A percentile compares a stretch with the other conserved stretches of the same genome.
Evolutionary conservation across 371 early-diverging fungal genomes (phyloP).

Genomic region (Mucor lusitanicus): DNA sequence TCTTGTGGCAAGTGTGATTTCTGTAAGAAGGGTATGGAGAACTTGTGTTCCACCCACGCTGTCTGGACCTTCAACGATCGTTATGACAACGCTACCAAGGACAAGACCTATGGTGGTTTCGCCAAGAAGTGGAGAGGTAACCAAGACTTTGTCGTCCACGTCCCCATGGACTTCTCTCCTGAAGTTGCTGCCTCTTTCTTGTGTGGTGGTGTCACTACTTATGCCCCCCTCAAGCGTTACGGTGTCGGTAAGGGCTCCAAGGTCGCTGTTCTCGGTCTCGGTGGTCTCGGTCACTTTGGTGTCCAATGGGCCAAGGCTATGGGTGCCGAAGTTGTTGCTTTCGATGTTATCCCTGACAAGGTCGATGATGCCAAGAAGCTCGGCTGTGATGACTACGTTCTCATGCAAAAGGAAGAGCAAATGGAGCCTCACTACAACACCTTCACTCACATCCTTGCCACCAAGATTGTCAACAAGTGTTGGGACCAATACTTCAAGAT

Average conservation of each 20-base stretch:
- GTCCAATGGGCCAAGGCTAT: constrained; percentile 57
- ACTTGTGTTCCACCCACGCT: constrained; percentile 45
- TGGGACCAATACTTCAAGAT: constrained; percentile 39
- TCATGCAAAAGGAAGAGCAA: constrained; percentile 28
- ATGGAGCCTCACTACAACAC: constrained; percentile 20
- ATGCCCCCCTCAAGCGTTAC: constrained; percentile 54
- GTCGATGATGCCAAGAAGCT: constrained; percentile 66
- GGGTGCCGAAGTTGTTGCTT: constrained; percentile 72
- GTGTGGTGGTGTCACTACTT: constrained; percentile 60
- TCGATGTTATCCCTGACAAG: constrained; percentile 68
- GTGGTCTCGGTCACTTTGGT: constrained; percentile 78
- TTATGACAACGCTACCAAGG: constrained; percentile 55
- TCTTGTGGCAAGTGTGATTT: constrained; percentile 41
- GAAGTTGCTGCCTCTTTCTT: constrained; percentile 57
- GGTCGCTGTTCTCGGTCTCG: constrained; percentile 77
- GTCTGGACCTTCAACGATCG: constrained; percentile 67
- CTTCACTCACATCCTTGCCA: constrained; percentile 38
- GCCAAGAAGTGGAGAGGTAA: constrained; percentile 63
- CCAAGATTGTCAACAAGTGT: constrained; percentile 47
- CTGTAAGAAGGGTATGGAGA: constrained; percentile 34
- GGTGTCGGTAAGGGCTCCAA: constrained; percentile 50
- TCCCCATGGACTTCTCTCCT: constrained; percentile 55
- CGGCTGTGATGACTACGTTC: constrained; percentile 62
- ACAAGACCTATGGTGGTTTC: constrained; percentile 65
- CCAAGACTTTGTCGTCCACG: constrained; percentile 50